These are phyloP conservation scores for Zygoascus bituminiphila DNA, from an alignment of 805 yeast genomes.

Conservation along the genomic window DNA sequence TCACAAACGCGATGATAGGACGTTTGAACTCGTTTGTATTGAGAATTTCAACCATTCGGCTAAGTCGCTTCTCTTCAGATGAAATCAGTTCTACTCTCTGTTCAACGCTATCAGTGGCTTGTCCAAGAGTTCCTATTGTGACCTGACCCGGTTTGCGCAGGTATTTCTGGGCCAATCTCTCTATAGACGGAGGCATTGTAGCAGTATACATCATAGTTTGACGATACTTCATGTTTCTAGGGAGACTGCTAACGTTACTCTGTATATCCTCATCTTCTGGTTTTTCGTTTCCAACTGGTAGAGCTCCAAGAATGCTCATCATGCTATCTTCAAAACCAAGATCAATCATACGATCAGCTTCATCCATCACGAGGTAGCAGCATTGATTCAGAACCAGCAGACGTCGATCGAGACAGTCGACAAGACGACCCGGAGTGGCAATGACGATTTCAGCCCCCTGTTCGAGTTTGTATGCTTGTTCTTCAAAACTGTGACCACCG, in stretches of 20 bases:
- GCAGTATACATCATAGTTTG: constrained; percentile 92
- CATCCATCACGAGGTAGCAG: constrained; percentile 72
- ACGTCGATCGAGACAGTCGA: constrained; percentile 71
- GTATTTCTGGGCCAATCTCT: constrained; percentile 55
- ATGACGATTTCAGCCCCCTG: constrained; percentile 70
- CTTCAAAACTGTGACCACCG: constrained; percentile 85
- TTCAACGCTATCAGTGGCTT: constrained; percentile 56
- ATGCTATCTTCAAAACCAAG: constrained; percentile 87
- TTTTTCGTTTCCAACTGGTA: constrained; percentile 41
- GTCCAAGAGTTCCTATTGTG: constrained; percentile 59
- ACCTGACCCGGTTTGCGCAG: constrained; percentile 54
- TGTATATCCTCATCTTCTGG: constrained; percentile 24
- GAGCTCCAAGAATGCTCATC: constrained; percentile 44
- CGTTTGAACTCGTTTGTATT: constrained; percentile 32
- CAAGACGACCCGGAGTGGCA: constrained; percentile 89
- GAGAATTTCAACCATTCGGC: constrained; percentile 36
- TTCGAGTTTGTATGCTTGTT: constrained; percentile 50
- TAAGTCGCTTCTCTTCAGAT: constrained; percentile 39
- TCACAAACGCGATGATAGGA: constrained; percentile 74
- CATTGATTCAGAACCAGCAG: constrained; percentile 53
- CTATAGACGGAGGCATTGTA: constrained; percentile 73
- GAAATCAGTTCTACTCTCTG: constrained; percentile 56
- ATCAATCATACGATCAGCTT: constrained; percentile 93
- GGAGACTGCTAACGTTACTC: not conserved
- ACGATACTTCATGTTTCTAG: constrained; percentile 22